Percentiles rank a stretch among this genome's conserved stretches.
Conservation (phyloP, 2,329 filamentous ascomycete genomes). For the Penicillium sp. region DNA sequence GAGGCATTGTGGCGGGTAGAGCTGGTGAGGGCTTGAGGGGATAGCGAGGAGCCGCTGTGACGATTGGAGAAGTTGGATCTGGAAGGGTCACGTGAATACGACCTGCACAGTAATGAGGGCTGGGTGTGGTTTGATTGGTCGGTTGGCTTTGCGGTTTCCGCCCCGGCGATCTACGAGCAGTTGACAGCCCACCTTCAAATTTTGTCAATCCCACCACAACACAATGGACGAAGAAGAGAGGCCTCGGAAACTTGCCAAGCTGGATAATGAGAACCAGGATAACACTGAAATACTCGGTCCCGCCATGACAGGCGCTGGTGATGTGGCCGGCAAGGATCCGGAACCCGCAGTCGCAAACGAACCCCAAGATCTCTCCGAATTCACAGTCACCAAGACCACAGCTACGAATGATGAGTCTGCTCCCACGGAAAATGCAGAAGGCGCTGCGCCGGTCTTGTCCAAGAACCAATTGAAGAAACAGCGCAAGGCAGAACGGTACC, state of each 20-base stretch:
- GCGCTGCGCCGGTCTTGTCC: conserved; percentile 56
- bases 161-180: conserved; percentile 17
- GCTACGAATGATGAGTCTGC: background rate
- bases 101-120: conserved; percentile 33
- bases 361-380: conserved; percentile 6
- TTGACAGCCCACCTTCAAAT: conserved; percentile 10
- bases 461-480: conserved; percentile 87
- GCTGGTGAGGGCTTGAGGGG: conserved; percentile 22
- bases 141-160: conserved; percentile 14
- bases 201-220: background rate
- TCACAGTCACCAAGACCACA: background rate
- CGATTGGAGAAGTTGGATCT: conserved; percentile 33
- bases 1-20: conserved; percentile 68
- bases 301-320: conserved; percentile 34
- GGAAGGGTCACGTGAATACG: conserved; percentile 29
- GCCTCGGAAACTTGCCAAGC: conserved; percentile 58
- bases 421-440: conserved; percentile 6
- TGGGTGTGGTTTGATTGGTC: conserved; percentile 32
- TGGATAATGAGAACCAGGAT: conserved; percentile 40
- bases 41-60: conserved; percentile 21
- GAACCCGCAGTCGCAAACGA: conserved; percentile 12
- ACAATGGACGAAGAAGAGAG: conserved; percentile 58
- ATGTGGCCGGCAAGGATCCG: conserved; percentile 14
- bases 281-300: conserved; percentile 26
- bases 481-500: conserved; percentile 72